phyloP scores from a whole-genome alignment of 2,329 filamentous ascomycete species.

The Scortechinia acanthostroma region DNA sequence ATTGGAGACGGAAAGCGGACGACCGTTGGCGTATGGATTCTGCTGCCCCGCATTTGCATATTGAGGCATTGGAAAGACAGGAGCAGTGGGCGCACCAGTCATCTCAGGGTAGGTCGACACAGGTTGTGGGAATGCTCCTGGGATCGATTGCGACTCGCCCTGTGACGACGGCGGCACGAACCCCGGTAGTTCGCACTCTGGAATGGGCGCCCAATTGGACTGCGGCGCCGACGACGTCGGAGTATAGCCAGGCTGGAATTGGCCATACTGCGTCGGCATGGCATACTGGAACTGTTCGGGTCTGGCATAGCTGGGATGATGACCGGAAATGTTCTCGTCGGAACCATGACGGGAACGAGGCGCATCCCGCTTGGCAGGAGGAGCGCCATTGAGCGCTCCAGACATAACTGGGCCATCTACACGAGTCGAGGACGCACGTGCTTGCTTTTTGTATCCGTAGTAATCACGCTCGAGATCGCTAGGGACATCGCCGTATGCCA shows the following conservation, averaged over 20 bases:
- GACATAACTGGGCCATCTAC: neutral
- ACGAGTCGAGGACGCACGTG: neutral
- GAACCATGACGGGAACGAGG: neutral
- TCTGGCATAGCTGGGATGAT: neutral
- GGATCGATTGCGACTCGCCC: neutral
- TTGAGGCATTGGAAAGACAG: neutral
- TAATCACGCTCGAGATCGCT: too few relatives aligned
- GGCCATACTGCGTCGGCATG: neutral
- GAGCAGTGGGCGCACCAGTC: neutral
- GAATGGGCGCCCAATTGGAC: constrained; percentile 1
- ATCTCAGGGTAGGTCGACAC: neutral
- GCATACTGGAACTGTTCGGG: neutral
- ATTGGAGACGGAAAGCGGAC: too few relatives aligned
- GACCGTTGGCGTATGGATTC: neutral
- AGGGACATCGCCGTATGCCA: neutral
- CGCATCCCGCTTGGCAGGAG: neutral
- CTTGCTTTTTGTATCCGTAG: neutral
- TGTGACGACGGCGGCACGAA: constrained; percentile 2
- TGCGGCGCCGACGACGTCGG: neutral
- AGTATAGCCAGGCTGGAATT: neutral
- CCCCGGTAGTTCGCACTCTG: neutral
- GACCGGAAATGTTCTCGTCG: neutral
- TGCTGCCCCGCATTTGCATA: neutral
- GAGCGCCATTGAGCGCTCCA: too few relatives aligned
- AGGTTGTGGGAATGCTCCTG: neutral